Evolutionary conservation across 805 yeast species (phyloP).

Genomic region (Wickerhamiella vanderwaltii): DNA sequence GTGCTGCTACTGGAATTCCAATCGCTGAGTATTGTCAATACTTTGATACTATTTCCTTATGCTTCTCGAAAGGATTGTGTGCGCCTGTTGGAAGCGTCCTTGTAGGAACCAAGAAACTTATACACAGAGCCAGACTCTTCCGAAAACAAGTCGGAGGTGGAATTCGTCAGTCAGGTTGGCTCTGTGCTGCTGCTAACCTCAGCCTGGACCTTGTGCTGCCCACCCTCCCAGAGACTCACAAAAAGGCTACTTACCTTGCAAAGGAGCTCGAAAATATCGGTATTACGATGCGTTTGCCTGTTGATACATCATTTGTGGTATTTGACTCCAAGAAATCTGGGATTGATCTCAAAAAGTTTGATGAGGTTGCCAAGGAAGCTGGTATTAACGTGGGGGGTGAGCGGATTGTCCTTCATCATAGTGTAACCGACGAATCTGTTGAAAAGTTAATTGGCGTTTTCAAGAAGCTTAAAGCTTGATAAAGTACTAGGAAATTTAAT

Average conservation of each 20-base stretch:
- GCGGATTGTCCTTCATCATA: slow-evolving; percentile 73
- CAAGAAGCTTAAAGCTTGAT: not conserved
- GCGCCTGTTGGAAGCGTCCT: slow-evolving; percentile 88
- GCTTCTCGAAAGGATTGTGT: slow-evolving; percentile 80
- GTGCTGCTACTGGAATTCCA: slow-evolving; percentile 56
- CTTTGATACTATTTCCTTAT: slow-evolving; percentile 82
- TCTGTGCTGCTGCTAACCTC: slow-evolving; percentile 66
- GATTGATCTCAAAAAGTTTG: slow-evolving; percentile 46
- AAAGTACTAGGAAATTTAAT: too few relatives aligned
- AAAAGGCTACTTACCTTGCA: slow-evolving; percentile 40
- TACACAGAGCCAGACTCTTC: slow-evolving; percentile 67
- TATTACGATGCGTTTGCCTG: slow-evolving; percentile 56
- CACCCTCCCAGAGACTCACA: slow-evolving; percentile 40
- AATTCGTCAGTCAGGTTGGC: slow-evolving; percentile 74
- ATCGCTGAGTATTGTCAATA: slow-evolving; percentile 57
- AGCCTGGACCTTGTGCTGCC: slow-evolving; percentile 67
- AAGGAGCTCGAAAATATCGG: slow-evolving; percentile 28
- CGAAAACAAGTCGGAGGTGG: slow-evolving; percentile 93
- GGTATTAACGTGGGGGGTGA: slow-evolving; percentile 57
- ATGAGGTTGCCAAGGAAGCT: slow-evolving; percentile 43
- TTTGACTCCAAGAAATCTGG: slow-evolving; percentile 44
- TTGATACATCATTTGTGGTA: slow-evolving; percentile 74
- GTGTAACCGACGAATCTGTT: slow-evolving; percentile 42
- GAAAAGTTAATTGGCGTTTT: slow-evolving; percentile 24
- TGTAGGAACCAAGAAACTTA: slow-evolving; percentile 51